A percentile compares a stretch with the other conserved stretches of the same genome.
phyloP scores from a whole-genome alignment of 139 green algal genomes.

The Yamagishiella unicocca region DNA sequence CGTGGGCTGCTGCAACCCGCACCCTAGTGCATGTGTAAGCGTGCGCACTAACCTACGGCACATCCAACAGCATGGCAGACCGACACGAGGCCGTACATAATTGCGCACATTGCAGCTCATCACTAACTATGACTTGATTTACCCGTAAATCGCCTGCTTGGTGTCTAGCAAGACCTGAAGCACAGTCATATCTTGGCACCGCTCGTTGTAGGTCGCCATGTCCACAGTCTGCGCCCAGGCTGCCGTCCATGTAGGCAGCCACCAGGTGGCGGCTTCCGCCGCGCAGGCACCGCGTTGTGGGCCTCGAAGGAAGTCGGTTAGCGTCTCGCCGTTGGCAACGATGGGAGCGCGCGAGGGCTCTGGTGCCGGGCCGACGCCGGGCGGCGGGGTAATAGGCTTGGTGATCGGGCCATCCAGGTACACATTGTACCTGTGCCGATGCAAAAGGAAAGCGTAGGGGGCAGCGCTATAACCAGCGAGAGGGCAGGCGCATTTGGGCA shows the following conservation, averaged over 20 bases:
- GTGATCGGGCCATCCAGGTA: slow-evolving; percentile 4
- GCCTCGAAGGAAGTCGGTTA: slow-evolving; percentile 27
- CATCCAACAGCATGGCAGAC: no score
- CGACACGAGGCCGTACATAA: no score
- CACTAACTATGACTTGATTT: no score
- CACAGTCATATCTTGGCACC: background rate
- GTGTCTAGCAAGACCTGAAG: background rate
- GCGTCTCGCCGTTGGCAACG: slow-evolving; percentile 33
- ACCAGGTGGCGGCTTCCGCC: slow-evolving; percentile 3
- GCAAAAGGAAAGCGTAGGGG: background rate
- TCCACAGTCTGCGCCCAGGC: slow-evolving; percentile 29
- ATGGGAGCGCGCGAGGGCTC: slow-evolving; percentile 1
- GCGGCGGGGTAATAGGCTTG: background rate
- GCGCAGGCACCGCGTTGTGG: slow-evolving; percentile 8
- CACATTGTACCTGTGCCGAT: slow-evolving; percentile 22
- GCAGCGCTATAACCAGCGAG: background rate
- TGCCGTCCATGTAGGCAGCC: background rate
- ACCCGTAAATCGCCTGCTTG: background rate
- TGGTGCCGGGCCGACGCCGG: background rate
- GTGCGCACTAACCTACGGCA: no score
- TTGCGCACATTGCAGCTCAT: no score
- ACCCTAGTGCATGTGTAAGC: no score
- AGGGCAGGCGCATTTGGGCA: no score
- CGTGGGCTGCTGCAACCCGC: no score
- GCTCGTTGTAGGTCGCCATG: background rate